Conservation (phyloP, 129 eudicot species). For the Kitagawia praeruptora region DNA sequence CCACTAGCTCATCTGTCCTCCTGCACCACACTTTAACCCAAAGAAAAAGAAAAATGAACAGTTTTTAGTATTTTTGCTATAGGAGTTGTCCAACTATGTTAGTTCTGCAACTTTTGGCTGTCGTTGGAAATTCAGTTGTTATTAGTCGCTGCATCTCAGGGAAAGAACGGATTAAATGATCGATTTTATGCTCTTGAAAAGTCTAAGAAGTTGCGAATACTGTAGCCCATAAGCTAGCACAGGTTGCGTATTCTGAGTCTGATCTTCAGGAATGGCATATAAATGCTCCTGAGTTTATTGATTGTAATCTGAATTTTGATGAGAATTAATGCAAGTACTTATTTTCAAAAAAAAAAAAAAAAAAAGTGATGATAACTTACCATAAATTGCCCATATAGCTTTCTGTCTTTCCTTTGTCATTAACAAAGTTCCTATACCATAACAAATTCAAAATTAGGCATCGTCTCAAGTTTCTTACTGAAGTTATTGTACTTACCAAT, state of each 20-base stretch:
- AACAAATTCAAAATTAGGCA: neutral
- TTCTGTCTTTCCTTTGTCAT: slow-evolving; percentile 83
- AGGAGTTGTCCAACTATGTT: neutral
- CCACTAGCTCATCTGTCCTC: slow-evolving; percentile 89
- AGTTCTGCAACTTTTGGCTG: neutral
- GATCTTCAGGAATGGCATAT: no score
- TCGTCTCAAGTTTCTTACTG: neutral
- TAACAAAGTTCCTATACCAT: slow-evolving; percentile 54
- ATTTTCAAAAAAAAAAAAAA: no score
- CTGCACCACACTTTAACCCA: slow-evolving; percentile 77
- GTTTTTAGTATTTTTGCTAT: neutral
- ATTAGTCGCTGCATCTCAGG: neutral
- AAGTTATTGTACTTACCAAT: neutral
- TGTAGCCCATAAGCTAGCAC: no score
- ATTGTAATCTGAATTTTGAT: no score
- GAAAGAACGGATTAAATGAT: neutral
- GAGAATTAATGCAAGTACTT: no score
- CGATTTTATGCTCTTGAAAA: neutral
- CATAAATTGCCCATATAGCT: slow-evolving; percentile 97
- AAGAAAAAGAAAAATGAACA: neutral
- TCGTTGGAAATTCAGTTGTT: neutral
- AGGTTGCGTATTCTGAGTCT: no score
- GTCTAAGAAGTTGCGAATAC: neutral
- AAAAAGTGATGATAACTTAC: slow-evolving; percentile 20
- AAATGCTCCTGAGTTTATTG: no score